A percentile compares a stretch with the other conserved stretches of the same genome.
These are phyloP conservation scores for Trichoderma brevicompactum DNA, from an alignment of 2,329 filamentous ascomycete genomes.

Conservation along the genomic window DNA sequence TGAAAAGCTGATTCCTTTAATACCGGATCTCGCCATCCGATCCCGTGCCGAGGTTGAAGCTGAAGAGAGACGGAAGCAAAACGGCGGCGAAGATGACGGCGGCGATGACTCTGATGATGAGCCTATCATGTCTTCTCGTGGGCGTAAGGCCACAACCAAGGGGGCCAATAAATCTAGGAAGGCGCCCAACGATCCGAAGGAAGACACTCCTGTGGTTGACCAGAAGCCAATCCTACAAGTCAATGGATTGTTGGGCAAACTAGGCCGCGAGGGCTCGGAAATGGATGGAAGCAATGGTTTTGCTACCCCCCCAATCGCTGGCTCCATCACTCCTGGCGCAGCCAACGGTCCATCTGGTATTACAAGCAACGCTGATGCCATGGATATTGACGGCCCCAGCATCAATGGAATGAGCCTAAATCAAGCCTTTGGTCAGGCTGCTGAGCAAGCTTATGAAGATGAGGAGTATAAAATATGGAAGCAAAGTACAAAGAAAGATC, in stretches of 20 bases:
- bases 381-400: constrained; percentile 83
- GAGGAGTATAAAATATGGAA: constrained; percentile 99
- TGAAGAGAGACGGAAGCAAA: constrained; percentile 81
- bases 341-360: constrained; percentile 68
- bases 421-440: constrained; percentile 66
- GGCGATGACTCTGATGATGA: constrained; percentile 95
- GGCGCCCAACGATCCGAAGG: constrained; percentile 71
- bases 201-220: constrained; percentile 77
- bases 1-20: constrained; percentile 92
- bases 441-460: constrained; percentile 81
- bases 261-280: constrained; percentile 74
- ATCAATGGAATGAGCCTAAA: constrained; percentile 67
- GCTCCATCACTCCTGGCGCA: constrained; percentile 76
- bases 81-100: constrained; percentile 79
- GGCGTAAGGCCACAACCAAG: constrained; percentile 79
- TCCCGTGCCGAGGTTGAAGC: constrained; percentile 94
- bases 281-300: constrained; percentile 85
- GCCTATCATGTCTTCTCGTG: constrained; percentile 96
- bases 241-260: constrained; percentile 64
- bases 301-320: constrained; percentile 79
- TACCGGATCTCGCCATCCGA: constrained; percentile 88
- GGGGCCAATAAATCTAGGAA: constrained; percentile 79
- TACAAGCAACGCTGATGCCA: constrained; percentile 77
- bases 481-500: constrained; percentile 95
- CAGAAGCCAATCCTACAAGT: constrained; percentile 73